phyloP scores from a whole-genome alignment of 2,329 filamentous ascomycete genomes.

The Alternaria novae-zelandiae region DNA sequence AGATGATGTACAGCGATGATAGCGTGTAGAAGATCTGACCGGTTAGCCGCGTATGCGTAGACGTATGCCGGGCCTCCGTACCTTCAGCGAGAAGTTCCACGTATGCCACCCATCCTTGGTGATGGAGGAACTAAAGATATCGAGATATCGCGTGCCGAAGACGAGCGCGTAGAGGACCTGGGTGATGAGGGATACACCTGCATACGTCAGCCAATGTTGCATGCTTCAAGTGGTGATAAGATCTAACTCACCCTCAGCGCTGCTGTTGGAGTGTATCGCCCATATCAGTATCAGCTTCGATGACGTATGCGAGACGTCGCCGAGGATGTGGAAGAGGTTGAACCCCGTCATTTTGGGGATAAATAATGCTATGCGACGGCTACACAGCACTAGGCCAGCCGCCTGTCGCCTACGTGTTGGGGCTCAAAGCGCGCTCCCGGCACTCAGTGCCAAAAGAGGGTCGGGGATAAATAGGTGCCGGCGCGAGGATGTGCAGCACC shows the following conservation, averaged over 20 bases:
- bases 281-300: constrained; percentile 92
- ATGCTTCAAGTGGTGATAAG: neutral
- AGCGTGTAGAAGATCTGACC: constrained; percentile 76
- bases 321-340: constrained; percentile 74
- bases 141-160: constrained; percentile 85
- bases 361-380: constrained; percentile 15
- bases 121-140: constrained; percentile 68
- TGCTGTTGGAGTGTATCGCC: constrained; percentile 86
- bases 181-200: constrained; percentile 88
- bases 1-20: constrained; percentile 85
- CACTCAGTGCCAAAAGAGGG: constrained; percentile 3
- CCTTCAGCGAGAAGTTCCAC: constrained; percentile 77
- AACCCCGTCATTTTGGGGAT: constrained; percentile 37
- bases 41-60: constrained; percentile 15
- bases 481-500: neutral
- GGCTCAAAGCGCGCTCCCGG: neutral
- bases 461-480: neutral
- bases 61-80: constrained; percentile 2
- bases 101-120: constrained; percentile 40
- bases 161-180: constrained; percentile 87
- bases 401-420: constrained; percentile 16
- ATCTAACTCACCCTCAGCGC: constrained; percentile 71
- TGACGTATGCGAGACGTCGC: constrained; percentile 81
- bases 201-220: constrained; percentile 6
- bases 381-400: constrained; percentile 35